Evolutionary conservation across 1,139 yeast genomes (phyloP), one percentile per base, ranked within the genome.

Genomic region (Candida labiduridarum): DNA sequence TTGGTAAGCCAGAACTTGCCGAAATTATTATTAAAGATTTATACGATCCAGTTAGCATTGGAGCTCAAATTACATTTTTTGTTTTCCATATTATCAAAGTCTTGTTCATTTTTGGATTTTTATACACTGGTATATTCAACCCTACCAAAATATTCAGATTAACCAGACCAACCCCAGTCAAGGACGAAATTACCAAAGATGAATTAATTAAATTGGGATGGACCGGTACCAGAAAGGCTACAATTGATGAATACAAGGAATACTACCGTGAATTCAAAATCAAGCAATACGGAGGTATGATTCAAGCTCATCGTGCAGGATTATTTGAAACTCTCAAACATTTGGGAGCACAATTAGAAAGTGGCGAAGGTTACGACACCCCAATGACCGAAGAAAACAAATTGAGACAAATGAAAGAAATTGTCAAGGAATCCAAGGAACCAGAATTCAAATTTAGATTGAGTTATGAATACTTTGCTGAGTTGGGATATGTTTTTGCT

Each of bases 141-240:
- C 98, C 98, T 25, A 66, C 71, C 50, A 65, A 64, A 50, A 42
- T 73, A 33, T 55, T 67, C 56, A 68, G 66, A 56, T 60, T 68
- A n/a, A n/a, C n/a, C 18, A 50, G 59, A 25, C 60, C 59, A 36
- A 62, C 67, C 35, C 65, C 68, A 44, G 72, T 71, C 52, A 59
- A 65, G 48, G 63, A 64, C 53, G 72, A 72, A 27, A 68, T 83
- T 50, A 71, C 81, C 46, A 69, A 66, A 58, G 90, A 88, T 19
- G 77, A 79, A 57, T 79, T 94, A 59, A 63, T 84, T 44, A 69
- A 70, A 10, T 73, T 91, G 59, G 98, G 98, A 44, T 94, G 98
- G 98, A 90, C 97, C 19, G 96, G 97, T 48, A 80, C 95, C 22
- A 87, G 85, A 67, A 84, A 85, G 61, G 87, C 87, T 15, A 78